Percentiles rank a stretch among this genome's conserved stretches.
Conservation (phyloP, 2,329 filamentous ascomycete species). For the Microdochium paspali region DNA sequence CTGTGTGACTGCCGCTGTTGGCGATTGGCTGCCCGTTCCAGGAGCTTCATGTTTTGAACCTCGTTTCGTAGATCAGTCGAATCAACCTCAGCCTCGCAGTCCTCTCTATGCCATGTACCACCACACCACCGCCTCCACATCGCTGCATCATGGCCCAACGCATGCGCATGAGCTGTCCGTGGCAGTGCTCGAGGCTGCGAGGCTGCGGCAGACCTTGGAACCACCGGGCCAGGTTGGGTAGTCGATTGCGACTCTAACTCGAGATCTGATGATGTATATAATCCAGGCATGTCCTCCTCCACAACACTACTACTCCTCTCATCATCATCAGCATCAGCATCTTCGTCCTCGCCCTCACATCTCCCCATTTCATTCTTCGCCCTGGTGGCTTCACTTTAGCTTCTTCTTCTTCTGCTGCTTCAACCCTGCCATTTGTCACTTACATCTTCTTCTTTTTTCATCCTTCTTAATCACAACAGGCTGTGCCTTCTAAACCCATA, state of each 20-base stretch:
- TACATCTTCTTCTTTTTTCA: slow-evolving; percentile 1
- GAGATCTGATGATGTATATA: background rate
- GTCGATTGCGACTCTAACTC: background rate
- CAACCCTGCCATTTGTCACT: no score
- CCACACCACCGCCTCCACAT: background rate
- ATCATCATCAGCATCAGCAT: slow-evolving; percentile 4
- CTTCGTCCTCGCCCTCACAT: slow-evolving; percentile 3
- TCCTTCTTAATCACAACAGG: slow-evolving; percentile 1
- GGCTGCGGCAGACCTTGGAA: background rate
- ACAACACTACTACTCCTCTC: slow-evolving; percentile 3
- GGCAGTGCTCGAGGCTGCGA: background rate
- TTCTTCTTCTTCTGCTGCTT: slow-evolving; percentile 4
- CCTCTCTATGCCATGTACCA: background rate
- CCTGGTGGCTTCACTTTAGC: slow-evolving; percentile 15
- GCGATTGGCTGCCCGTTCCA: background rate
- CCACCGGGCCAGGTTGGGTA: background rate
- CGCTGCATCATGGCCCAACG: background rate
- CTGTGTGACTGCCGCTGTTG: no score
- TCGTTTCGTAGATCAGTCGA: background rate
- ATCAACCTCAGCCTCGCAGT: background rate
- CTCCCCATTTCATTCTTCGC: slow-evolving; percentile 8
- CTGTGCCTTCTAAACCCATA: slow-evolving; percentile 1
- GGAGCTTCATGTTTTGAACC: background rate
- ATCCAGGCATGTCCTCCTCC: background rate
- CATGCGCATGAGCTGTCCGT: background rate